These are phyloP conservation scores for Limnomonas spitsbergensis DNA, from an alignment of 139 green algal species.

Conservation along the genomic window DNA sequence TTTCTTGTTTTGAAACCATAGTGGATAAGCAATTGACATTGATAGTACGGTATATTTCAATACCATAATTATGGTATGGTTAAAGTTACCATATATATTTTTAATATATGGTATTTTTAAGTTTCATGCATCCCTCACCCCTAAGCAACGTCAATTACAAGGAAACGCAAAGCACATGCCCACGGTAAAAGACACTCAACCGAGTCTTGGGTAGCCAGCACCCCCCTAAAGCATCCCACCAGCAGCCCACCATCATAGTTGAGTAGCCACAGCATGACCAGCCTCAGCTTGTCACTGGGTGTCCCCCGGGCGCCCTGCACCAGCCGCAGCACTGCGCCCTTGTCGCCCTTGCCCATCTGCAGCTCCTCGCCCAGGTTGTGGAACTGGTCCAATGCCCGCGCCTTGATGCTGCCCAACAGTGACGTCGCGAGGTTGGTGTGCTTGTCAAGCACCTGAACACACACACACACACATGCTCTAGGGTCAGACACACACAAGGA, in stretches of 20 bases:
- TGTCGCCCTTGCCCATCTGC: constrained; percentile 73
- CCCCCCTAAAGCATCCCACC: too few relatives aligned
- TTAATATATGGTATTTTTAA: too few relatives aligned
- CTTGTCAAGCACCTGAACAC: constrained; percentile 91
- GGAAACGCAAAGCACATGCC: background rate
- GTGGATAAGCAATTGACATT: too few relatives aligned
- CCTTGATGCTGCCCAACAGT: constrained; percentile 88
- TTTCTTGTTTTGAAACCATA: too few relatives aligned
- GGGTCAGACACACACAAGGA: too few relatives aligned
- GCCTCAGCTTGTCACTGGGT: constrained; percentile 68
- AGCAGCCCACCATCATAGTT: constrained; percentile 44
- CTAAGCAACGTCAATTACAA: too few relatives aligned
- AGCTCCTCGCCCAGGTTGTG: constrained; percentile 75
- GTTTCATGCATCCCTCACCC: too few relatives aligned
- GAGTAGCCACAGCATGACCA: constrained; percentile 87
- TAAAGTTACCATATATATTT: too few relatives aligned
- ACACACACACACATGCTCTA: background rate
- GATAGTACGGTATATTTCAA: too few relatives aligned
- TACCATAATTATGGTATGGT: too few relatives aligned
- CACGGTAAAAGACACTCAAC: background rate
- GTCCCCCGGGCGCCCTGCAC: constrained; percentile 50
- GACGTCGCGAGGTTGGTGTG: constrained; percentile 94
- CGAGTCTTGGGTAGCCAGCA: too few relatives aligned
- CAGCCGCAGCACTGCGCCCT: constrained; percentile 52
- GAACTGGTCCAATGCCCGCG: constrained; percentile 76